phyloP scores from a whole-genome alignment of 2,329 filamentous ascomycete genomes.

The Apiospora hydei region DNA sequence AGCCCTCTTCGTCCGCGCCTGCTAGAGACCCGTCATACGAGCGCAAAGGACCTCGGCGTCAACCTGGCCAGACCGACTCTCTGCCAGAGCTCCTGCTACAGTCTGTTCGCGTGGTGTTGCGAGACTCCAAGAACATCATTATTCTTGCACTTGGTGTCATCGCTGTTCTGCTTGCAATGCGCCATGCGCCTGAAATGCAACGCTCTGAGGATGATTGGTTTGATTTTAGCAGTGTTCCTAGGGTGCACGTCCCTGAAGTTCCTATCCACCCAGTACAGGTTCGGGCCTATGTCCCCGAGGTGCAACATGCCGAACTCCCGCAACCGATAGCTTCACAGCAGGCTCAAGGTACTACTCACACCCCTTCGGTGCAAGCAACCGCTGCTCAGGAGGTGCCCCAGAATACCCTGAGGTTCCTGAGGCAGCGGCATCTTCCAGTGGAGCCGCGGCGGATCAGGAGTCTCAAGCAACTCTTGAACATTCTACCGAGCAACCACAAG shows the following conservation, averaged over 20 bases:
- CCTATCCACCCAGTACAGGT: constrained; percentile 23
- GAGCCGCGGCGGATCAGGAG: constrained; percentile 2
- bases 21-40: constrained; percentile 41
- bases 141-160: constrained; percentile 62
- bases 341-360: background rate
- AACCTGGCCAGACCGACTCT: constrained; percentile 51
- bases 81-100: constrained; percentile 62
- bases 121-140: constrained; percentile 66
- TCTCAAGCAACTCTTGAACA: background rate
- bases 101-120: constrained; percentile 60
- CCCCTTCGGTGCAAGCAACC: background rate
- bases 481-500: background rate
- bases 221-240: constrained; percentile 35
- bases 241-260: background rate
- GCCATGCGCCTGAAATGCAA: constrained; percentile 39
- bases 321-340: background rate
- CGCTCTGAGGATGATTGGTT: constrained; percentile 41
- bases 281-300: background rate
- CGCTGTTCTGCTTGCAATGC: constrained; percentile 59
- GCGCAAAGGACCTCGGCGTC: constrained; percentile 40
- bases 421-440: constrained; percentile 27
- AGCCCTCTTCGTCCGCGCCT: constrained; percentile 33
- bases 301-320: background rate
- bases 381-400: constrained; percentile 1
- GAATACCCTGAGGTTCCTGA: background rate